phyloP scores from a whole-genome alignment of 495 filamentous ascomycete genomes.

The Acidomyces sp. region DNA sequence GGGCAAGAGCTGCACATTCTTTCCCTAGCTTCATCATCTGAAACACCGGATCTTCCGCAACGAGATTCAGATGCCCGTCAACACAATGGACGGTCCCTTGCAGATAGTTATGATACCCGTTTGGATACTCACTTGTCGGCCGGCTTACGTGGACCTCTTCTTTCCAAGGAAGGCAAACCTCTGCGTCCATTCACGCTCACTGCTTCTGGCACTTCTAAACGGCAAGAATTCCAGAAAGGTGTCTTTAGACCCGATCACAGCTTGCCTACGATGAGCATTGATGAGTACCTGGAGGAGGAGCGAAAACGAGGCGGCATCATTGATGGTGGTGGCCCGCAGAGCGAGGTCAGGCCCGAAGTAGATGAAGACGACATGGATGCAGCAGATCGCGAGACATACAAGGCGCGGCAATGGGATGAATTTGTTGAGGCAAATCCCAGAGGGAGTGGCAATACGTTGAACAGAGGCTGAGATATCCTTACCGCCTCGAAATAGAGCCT shows the following conservation, averaged over 20 bases:
- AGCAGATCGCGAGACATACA: constrained; percentile 80
- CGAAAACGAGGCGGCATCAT: constrained; percentile 74
- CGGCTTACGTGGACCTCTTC: constrained; percentile 52
- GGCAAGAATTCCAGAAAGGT: constrained; percentile 62
- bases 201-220: constrained; percentile 29
- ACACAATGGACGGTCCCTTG: constrained; percentile 23
- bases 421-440: constrained; percentile 80
- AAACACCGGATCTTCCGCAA: constrained; percentile 19
- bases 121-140: constrained; percentile 51
- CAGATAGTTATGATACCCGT: constrained; percentile 58
- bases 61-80: constrained; percentile 18
- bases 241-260: constrained; percentile 88
- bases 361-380: constrained; percentile 83
- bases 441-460: constrained; percentile 32
- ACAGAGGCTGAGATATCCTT: constrained; percentile 29
- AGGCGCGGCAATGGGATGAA: constrained; percentile 91
- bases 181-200: constrained; percentile 82
- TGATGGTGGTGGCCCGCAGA: constrained; percentile 76
- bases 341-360: constrained; percentile 51
- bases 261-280: constrained; percentile 92
- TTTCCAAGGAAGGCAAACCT: constrained; percentile 73
- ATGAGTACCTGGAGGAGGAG: constrained; percentile 95
- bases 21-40: constrained; percentile 49
- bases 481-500: too few species aligned
- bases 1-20: constrained; percentile 75